Base-by-base conservation (phyloP, 2,329 filamentous ascomycete genomes). In the Colletotrichum trifolii region DNA sequence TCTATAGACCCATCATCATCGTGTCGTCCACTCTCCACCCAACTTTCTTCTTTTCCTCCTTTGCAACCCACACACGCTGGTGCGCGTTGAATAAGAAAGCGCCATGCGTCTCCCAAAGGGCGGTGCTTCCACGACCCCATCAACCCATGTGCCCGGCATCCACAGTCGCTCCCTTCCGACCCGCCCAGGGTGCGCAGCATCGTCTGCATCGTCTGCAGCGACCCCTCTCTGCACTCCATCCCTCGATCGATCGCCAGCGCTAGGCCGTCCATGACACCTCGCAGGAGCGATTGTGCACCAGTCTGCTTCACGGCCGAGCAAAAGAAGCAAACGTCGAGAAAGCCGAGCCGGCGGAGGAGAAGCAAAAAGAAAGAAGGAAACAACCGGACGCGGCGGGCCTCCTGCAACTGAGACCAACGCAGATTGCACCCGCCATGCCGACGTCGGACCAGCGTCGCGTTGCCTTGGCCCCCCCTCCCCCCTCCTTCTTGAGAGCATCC, bases 191-290 rank as follows among this genome's bases (percentile, higher is more conserved):
- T 25, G 25, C 25, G 25, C 25, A 25, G 25, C 25, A 25, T 25
- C 25, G 25, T 25, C 25, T 25, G 25, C 25, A 25, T 25, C 25
- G 25, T 25, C 25, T 25, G 25, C 25, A 25, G 25, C 25, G 25
- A 40, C 17, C n/a, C 17, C 43, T 17, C 43, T 46, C 35, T 34
- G 34, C 58, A 33, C 49, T 25, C 25, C 58, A 53, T 52, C 62
- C 58, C 47, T 65, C 62, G 58, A 65, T 62, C 62, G 62, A 65
- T 65, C 62, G 47, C 52, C 40, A 15, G 34, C 58, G 40, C 58
- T 56, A 62, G 13, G 47, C 43, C 25, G 35, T 42, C 39, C 46
- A 56, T 65, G 58, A 42, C 58, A 65, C 56, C 40, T 54, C 57
- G 42, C 56, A 33, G 50, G 25, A 25, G 45, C 35, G 12, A 62